These are phyloP conservation scores for Arthromyces matolae DNA, from an alignment of 768 basidiomycete species.

Conservation along the genomic window DNA sequence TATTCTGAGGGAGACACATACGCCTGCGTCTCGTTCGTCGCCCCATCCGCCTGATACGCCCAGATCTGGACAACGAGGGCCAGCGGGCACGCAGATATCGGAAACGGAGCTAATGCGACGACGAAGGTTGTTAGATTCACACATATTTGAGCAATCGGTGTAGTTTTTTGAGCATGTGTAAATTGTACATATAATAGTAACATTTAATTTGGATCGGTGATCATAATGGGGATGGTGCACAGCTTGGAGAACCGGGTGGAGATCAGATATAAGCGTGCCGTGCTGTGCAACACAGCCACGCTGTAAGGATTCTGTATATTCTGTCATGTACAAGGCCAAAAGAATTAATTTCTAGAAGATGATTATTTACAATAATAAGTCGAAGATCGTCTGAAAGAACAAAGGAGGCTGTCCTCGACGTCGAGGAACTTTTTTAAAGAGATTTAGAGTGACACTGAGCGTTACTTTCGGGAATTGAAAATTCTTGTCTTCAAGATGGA, in stretches of 20 bases:
- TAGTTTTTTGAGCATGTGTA: constrained; percentile 16
- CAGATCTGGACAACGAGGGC: constrained; percentile 34
- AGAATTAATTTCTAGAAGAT: neutral
- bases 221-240: constrained; percentile 24
- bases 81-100: constrained; percentile 65
- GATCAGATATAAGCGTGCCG: constrained; percentile 29
- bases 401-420: constrained; percentile 11
- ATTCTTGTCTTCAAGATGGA: constrained; percentile 21
- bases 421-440: constrained; percentile 4
- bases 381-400: neutral
- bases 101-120: constrained; percentile 78
- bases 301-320: constrained; percentile 6
- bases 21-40: constrained; percentile 9
- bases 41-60: constrained; percentile 18
- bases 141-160: constrained; percentile 48
- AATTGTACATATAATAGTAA: constrained; percentile 2
- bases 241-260: constrained; percentile 26
- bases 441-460: constrained; percentile 10
- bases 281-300: constrained; percentile 43
- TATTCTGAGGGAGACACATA: constrained; percentile 3
- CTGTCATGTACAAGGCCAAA: constrained; percentile 2
- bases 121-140: constrained; percentile 71
- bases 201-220: constrained; percentile 16
- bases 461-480: constrained; percentile 24
- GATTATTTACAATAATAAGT: constrained; percentile 1